Evolutionary conservation across 1,284 basidiomycete genomes (phyloP), one percentile per base, ranked within the genome.

Genomic region (Coniferiporia sulphurascens): DNA sequence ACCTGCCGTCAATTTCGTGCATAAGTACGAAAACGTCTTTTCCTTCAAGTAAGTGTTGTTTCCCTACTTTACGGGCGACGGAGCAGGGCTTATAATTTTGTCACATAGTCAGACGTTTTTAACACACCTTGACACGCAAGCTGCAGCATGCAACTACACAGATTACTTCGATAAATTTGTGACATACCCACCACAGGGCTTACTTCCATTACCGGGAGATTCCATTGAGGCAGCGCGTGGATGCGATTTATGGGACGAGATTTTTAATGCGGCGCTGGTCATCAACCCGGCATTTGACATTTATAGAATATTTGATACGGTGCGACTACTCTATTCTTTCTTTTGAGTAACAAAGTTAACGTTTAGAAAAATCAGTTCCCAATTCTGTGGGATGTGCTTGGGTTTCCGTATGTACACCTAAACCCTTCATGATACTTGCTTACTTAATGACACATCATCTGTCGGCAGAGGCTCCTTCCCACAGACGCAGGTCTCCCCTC

Each of bases 281-380:
- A 71, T 86, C 62, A 89, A 91, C 67, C 88, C 87, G 0, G 89
- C 85, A 2, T 91, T 91, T 73, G 78, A 92, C 66, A 77, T 88
- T 7, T 91, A 91, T 68, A 78, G 85, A 36, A 85, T 90, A 55
- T 87, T 89, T 69, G 86, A 87, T 68, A 86, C 82, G 21, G 79
- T 74, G 55, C 62, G 77, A 69, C 1, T 55, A 41, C 38, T 41
- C 64, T 48, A 19, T 9, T 3, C 49, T 3, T 32, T 41, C 12
- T 15, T 10, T 41, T 10, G 9, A 2, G 9, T 15, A 3, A 41
- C 38, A 41, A 41, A 3, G 9, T 41, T 3, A 41, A 15, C 17
- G 15, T 76, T 67, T 66, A 41, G 6, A 41, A 41, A 41, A 41
- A 41, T 8, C 65, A 76, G 72, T 81, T 74, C 63, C 81, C 81